Percentiles rank a stretch among this genome's conserved stretches.
These are phyloP conservation scores for Ormosia emarginata DNA, from an alignment of 306 rosid genomes.

Conservation along the genomic window DNA sequence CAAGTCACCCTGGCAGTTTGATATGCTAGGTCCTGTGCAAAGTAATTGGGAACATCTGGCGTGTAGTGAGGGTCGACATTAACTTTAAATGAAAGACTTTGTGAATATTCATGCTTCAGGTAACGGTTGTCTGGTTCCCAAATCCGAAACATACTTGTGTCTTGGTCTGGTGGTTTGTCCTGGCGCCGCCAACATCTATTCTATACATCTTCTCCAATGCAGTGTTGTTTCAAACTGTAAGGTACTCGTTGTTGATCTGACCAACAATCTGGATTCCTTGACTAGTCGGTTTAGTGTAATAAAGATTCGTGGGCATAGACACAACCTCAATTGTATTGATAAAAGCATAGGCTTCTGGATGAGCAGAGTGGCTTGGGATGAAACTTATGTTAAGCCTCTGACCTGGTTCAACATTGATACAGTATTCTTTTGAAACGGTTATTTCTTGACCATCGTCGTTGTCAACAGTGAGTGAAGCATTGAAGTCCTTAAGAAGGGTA, in stretches of 20 bases:
- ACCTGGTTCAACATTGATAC: background rate
- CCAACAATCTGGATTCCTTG: background rate
- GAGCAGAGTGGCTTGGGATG: conserved; percentile 18
- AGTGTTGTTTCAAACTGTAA: background rate
- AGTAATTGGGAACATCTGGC: background rate
- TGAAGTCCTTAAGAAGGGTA: conserved; percentile 49
- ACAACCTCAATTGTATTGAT: conserved; percentile 62
- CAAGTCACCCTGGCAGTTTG: conserved; percentile 6
- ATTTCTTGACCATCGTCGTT: accelerated
- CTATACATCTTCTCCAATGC: conserved; percentile 6
- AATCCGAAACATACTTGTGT: background rate
- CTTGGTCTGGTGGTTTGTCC: background rate
- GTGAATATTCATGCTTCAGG: background rate
- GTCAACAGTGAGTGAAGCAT: background rate
- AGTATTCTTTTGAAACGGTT: conserved; percentile 10
- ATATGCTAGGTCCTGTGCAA: background rate
- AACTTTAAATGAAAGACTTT: accelerated
- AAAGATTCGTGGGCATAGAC: conserved; percentile 55
- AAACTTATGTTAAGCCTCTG: conserved; percentile 35
- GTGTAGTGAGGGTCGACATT: background rate
- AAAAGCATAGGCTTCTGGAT: conserved; percentile 54
- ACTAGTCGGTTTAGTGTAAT: background rate
- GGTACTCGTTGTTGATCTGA: accelerated
- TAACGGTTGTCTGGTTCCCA: background rate
- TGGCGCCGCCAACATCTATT: background rate